Evolutionary conservation across 2,329 filamentous ascomycete species (phyloP), one percentile per base, ranked within the genome.

Genomic region (Xylariaceae sp.): DNA sequence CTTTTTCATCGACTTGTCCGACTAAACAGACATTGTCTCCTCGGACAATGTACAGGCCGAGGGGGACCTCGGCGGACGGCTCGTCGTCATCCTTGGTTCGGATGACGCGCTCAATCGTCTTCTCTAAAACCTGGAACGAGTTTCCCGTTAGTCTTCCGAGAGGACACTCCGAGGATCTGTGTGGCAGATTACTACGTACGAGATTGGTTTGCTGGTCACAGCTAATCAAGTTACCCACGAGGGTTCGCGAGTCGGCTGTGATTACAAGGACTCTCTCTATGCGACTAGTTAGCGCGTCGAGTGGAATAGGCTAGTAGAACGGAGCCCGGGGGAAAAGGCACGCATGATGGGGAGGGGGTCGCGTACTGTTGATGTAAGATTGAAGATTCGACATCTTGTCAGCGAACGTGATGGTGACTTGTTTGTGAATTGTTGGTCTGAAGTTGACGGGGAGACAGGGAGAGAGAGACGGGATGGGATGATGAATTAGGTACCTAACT

Each of bases 1-100:
- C 76, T 63, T 88, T 81, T 72, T 96, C 92, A 70, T 99, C 91
- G 30, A 99, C 86, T 53, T 95, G 76, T 2, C 94, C 94, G 54
- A 94, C 88, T 15, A 95, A 80, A 58, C 91, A 92, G 45, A 99
- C 92, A 67, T 95, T 96, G 70, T 99, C 94, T 49, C 94, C 94
- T 56, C 94, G 83, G 53, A 99, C 88, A 54, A 99, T 80, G 70
- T 96, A 97, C 5, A 97, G 74, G 1, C 94, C 94, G 58, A 96
- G 83, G 4, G 87, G 84, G 16, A 94, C 85, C 68, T 94, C 84
- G 54, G 85, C 83, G 41, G 88, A 95, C 0, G 86, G 82, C 63
- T 95, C 89, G 39, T 84, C 80, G 67, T 96, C 90, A 67, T 96
- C 92, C 41, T 82, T 80, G 1, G 88, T 86, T 59, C 89, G 87